A percentile compares a stretch with the other conserved stretches of the same genome.
Evolutionary conservation across 2,329 filamentous ascomycete species (phyloP).

Genomic region (Neofusicoccum sp.): DNA sequence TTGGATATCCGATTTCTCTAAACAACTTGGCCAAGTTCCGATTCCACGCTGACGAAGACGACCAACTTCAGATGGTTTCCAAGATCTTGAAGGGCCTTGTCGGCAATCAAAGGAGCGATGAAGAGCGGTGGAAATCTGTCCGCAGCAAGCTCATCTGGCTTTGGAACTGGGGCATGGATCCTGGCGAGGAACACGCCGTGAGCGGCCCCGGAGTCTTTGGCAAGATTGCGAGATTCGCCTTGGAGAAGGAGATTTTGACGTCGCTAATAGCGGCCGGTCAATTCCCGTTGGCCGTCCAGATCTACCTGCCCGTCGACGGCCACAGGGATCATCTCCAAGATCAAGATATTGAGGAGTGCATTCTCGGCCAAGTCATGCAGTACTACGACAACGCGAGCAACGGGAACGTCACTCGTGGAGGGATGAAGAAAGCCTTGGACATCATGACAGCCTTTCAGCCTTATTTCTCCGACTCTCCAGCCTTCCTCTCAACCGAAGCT

Average conservation of each 20-base stretch:
- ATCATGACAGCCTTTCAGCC: conserved; percentile 66
- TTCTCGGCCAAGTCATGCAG: conserved; percentile 60
- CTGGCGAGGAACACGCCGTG: conserved; percentile 33
- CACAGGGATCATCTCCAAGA: conserved; percentile 50
- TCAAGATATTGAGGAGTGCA: conserved; percentile 58
- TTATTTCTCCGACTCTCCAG: conserved; percentile 53
- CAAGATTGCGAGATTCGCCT: conserved; percentile 56
- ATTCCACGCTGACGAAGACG: conserved; percentile 61
- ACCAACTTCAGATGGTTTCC: conserved; percentile 61
- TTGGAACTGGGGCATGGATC: conserved; percentile 64
- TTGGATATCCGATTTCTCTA: conserved; percentile 43
- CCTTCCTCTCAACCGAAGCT: conserved; percentile 58
- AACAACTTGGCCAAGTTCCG: conserved; percentile 56
- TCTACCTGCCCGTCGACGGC: conserved; percentile 59
- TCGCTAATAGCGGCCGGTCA: conserved; percentile 43
- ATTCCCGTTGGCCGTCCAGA: conserved; percentile 57
- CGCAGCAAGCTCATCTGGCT: conserved; percentile 71
- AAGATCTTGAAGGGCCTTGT: conserved; percentile 58
- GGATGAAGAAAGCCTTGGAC: conserved; percentile 73
- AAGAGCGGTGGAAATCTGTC: conserved; percentile 57
- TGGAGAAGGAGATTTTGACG: conserved; percentile 72
- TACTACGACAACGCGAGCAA: conserved; percentile 82
- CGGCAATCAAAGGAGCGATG: conserved; percentile 58
- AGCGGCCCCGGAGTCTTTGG: conserved; percentile 54
- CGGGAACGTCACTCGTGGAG: conserved; percentile 71